A percentile compares a stretch with the other conserved stretches of the same genome.
Conservation (phyloP, 306 rosid species). For the Psophocarpus tetragonolobus region DNA sequence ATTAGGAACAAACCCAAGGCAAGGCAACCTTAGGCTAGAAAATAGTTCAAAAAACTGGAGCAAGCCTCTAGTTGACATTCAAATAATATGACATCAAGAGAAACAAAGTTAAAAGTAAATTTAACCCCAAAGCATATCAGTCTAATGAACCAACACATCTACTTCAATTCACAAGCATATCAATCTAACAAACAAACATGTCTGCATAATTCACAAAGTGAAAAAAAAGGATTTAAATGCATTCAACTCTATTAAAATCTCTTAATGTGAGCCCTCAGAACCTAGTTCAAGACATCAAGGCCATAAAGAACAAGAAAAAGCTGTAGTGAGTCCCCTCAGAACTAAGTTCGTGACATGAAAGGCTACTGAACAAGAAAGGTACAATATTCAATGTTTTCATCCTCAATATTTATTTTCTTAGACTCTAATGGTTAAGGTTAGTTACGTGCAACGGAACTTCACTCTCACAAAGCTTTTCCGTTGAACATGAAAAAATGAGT, state of each 20-base stretch:
- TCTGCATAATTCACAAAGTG: background rate
- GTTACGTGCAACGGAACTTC: no score
- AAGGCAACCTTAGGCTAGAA: background rate
- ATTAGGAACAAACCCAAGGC: background rate
- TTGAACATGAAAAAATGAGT: no score
- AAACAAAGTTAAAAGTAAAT: background rate
- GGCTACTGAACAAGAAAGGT: slow-evolving; percentile 5
- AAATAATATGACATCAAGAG: slow-evolving; percentile 11
- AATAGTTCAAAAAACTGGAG: background rate
- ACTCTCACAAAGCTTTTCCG: no score
- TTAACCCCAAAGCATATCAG: slow-evolving; percentile 11
- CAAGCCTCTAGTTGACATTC: slow-evolving; percentile 1
- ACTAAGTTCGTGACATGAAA: slow-evolving; percentile 22
- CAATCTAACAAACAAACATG: background rate
- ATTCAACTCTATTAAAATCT: slow-evolving; percentile 1
- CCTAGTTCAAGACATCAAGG: slow-evolving; percentile 30
- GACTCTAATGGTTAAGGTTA: no score
- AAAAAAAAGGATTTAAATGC: background rate
- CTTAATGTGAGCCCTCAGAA: background rate
- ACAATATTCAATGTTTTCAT: background rate
- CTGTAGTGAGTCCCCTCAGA: background rate
- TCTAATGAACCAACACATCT: background rate
- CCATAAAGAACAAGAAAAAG: slow-evolving; percentile 26
- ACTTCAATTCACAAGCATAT: slow-evolving; percentile 3
- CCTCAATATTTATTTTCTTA: no score